A percentile compares a stretch with the other conserved stretches of the same genome.
phyloP scores from a whole-genome alignment of 441 rosid genomes.

The Euphorbia corollata region DNA sequence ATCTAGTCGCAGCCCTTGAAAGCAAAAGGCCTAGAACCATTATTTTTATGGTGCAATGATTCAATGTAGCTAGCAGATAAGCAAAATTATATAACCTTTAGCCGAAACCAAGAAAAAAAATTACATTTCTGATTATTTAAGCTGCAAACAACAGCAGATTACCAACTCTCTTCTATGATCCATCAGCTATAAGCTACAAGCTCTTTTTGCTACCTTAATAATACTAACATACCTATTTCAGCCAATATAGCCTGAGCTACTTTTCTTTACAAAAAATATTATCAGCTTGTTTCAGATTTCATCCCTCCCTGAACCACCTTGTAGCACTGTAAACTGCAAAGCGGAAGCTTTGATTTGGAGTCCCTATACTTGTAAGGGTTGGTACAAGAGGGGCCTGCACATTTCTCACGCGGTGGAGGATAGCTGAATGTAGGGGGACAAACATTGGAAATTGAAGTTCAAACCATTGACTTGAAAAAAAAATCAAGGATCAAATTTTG shows the following conservation, averaged over 20 bases:
- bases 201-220: slow-evolving; percentile 5
- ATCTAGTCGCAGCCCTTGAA: neutral
- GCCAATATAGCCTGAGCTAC: slow-evolving; percentile 1
- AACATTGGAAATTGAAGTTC: slow-evolving; percentile 6
- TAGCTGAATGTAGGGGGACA: slow-evolving; percentile 39
- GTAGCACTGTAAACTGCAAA: slow-evolving; percentile 89
- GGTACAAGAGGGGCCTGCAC: slow-evolving; percentile 69
- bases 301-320: slow-evolving; percentile 54
- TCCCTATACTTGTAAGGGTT: slow-evolving; percentile 78
- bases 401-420: slow-evolving; percentile 87
- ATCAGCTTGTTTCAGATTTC: slow-evolving; percentile 25
- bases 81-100: neutral
- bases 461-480: neutral
- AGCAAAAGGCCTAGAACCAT: neutral
- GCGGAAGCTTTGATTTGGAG: slow-evolving; percentile 75
- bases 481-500: too few relatives aligned
- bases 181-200: slow-evolving; percentile 1
- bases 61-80: too few relatives aligned
- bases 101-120: neutral
- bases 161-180: slow-evolving; percentile 10
- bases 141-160: slow-evolving; percentile 13
- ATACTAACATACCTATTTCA: slow-evolving; percentile 2
- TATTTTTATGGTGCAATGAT: neutral
- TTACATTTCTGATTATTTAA: slow-evolving; percentile 2
- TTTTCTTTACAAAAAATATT: slow-evolving; percentile 8